Percentiles rank a stretch among this genome's conserved stretches.
These are phyloP conservation scores for Aspergillus campestris DNA, from an alignment of 495 filamentous ascomycete genomes.

Conservation along the genomic window DNA sequence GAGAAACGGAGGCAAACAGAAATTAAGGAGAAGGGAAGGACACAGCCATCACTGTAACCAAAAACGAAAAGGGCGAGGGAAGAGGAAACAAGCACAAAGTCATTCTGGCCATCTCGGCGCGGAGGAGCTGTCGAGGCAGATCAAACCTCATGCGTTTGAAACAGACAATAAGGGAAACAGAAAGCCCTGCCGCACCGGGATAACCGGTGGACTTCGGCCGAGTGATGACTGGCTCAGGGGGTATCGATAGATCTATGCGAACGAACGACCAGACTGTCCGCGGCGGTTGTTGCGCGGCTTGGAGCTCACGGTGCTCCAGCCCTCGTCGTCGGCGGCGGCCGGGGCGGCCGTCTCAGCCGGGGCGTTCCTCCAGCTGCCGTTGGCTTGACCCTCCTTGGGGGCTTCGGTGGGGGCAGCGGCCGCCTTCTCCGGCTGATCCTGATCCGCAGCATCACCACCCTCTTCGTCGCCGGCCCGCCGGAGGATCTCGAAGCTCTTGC, in stretches of 20 bases:
- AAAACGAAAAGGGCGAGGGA: slow-evolving; percentile 11
- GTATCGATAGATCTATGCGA: slow-evolving; percentile 42
- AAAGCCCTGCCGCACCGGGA: no score
- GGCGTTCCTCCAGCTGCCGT: slow-evolving; percentile 32
- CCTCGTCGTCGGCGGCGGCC: slow-evolving; percentile 51
- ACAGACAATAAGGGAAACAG: no score
- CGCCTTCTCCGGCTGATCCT: slow-evolving; percentile 21
- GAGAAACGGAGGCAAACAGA: slow-evolving; percentile 18
- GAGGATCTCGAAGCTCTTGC: slow-evolving; percentile 46
- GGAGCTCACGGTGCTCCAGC: slow-evolving; percentile 66
- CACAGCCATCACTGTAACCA: slow-evolving; percentile 21
- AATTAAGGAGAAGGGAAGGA: slow-evolving; percentile 14
- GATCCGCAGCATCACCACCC: slow-evolving; percentile 26
- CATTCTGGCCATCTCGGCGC: slow-evolving; percentile 9
- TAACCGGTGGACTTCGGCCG: slow-evolving; percentile 2
- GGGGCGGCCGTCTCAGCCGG: slow-evolving; percentile 25
- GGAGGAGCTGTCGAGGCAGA: neutral
- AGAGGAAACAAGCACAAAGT: slow-evolving; percentile 8
- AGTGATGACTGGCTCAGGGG: slow-evolving; percentile 22
- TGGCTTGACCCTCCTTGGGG: slow-evolving; percentile 33
- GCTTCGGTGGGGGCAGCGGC: slow-evolving; percentile 24
- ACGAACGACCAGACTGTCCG: slow-evolving; percentile 38
- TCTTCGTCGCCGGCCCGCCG: slow-evolving; percentile 43
- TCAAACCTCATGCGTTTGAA: no score
- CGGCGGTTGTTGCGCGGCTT: slow-evolving; percentile 46